phyloP scores from a whole-genome alignment of 305 asterid genomes.

The Fraxinus sp. region DNA sequence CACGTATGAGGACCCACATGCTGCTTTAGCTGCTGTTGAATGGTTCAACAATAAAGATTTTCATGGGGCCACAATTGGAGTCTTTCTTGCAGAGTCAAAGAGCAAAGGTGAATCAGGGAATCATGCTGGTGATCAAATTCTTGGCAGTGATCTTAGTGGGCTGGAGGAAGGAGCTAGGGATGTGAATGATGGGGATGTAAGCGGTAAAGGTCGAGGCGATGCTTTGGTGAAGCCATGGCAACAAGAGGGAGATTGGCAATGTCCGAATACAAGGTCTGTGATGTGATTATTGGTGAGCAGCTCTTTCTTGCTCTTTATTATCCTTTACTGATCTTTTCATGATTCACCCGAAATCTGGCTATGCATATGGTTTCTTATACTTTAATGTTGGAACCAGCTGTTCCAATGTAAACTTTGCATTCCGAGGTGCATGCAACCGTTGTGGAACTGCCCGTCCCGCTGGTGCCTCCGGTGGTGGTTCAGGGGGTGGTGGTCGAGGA shows the following conservation, averaged over 20 bases:
- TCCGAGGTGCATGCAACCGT: constrained; percentile 97
- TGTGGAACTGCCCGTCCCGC: constrained; percentile 97
- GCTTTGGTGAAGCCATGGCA: constrained; percentile 80
- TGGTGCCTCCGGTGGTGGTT: constrained; percentile 75
- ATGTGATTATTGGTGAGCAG: constrained; percentile 95
- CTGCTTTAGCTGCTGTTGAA: constrained; percentile 95
- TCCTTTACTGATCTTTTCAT: background rate
- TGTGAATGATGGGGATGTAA: constrained; percentile 60
- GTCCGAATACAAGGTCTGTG: constrained; percentile 99
- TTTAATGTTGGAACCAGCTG: constrained; percentile 60
- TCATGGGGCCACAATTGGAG: constrained; percentile 81
- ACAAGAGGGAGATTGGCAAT: constrained; percentile 94
- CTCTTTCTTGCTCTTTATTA: constrained; percentile 64
- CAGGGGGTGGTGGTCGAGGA: constrained; percentile 82
- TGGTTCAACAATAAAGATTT: constrained; percentile 95
- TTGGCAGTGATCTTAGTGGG: constrained; percentile 38
- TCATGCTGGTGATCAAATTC: constrained; percentile 39
- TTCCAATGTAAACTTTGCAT: constrained; percentile 93
- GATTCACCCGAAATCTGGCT: constrained; percentile 12
- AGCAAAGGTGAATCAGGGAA: constrained; percentile 54
- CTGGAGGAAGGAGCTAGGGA: constrained; percentile 57
- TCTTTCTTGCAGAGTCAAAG: constrained; percentile 85
- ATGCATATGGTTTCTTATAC: constrained; percentile 25
- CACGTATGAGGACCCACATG: constrained; percentile 97
- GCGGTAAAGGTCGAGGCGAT: constrained; percentile 92